Conservation (phyloP, 2,329 filamentous ascomycete species). For the Trichophyton verrucosum region DNA sequence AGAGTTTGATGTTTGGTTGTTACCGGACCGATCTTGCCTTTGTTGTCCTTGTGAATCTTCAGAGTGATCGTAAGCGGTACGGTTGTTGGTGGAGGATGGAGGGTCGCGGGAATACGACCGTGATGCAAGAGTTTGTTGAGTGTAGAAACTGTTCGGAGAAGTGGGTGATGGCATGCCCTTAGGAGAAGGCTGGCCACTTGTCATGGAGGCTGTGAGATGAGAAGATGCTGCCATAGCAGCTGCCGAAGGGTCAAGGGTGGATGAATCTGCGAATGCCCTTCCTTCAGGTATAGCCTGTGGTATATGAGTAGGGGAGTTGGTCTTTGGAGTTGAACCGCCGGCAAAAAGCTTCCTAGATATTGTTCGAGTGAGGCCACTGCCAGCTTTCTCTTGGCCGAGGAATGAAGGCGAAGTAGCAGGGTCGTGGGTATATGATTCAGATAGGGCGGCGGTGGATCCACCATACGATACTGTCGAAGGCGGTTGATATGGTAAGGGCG, state of each 20-base stretch:
- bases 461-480: slow-evolving; percentile 13
- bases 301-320: slow-evolving; percentile 59
- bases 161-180: slow-evolving; percentile 36
- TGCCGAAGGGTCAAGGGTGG: slow-evolving; percentile 53
- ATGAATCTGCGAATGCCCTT: slow-evolving; percentile 41
- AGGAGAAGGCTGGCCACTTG: slow-evolving; percentile 46
- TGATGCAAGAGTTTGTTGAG: slow-evolving; percentile 33
- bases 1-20: slow-evolving; percentile 19
- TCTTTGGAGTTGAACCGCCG: slow-evolving; percentile 61
- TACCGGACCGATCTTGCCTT: slow-evolving; percentile 21
- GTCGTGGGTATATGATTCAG: slow-evolving; percentile 24
- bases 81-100: slow-evolving; percentile 14
- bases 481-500: slow-evolving; percentile 60
- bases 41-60: slow-evolving; percentile 26
- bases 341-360: slow-evolving; percentile 63
- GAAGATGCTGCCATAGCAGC: slow-evolving; percentile 59
- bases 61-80: slow-evolving; percentile 27
- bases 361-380: slow-evolving; percentile 52
- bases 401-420: slow-evolving; percentile 30
- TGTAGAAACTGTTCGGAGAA: slow-evolving; percentile 29
- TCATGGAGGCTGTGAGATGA: slow-evolving; percentile 48
- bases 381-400: slow-evolving; percentile 29
- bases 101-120: slow-evolving; percentile 32
- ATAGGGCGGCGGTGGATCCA: slow-evolving; percentile 15
- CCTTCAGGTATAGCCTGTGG: slow-evolving; percentile 54